Conservation (phyloP, 176 grass and related monocot species). For the Pharus latifolius region DNA sequence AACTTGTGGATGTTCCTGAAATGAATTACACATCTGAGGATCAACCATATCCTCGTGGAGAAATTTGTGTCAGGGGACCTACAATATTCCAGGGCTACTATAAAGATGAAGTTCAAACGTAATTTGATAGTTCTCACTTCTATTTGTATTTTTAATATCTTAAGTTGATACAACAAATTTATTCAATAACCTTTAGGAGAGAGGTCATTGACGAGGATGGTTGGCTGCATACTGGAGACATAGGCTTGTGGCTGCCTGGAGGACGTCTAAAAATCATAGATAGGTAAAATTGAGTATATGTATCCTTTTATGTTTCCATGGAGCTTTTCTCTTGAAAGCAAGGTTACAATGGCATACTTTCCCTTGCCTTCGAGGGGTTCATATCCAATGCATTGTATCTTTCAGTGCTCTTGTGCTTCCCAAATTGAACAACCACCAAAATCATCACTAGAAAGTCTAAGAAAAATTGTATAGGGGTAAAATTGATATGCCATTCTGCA, state of each 20-base stretch:
- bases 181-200: conserved; percentile 37
- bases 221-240: conserved; percentile 97
- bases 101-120: conserved; percentile 91
- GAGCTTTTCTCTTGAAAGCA: neutral
- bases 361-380: neutral
- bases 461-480: neutral
- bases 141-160: neutral
- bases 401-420: neutral
- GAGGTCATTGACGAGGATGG: conserved; percentile 84
- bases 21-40: conserved; percentile 97
- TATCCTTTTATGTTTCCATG: neutral
- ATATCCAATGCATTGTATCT: neutral
- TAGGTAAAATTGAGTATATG: conserved; percentile 36
- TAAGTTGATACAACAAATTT: neutral
- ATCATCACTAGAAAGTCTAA: neutral
- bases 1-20: conserved; percentile 93
- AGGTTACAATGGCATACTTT: neutral
- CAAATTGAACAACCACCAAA: neutral
- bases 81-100: conserved; percentile 69
- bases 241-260: conserved; percentile 91
- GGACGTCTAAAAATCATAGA: conserved; percentile 94
- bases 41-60: conserved; percentile 82
- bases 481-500: neutral
- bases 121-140: conserved; percentile 11
- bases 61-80: conserved; percentile 93